Evolutionary conservation across 164 flowering plant genomes (phyloP).

Genomic region (Vitis amurensis): DNA sequence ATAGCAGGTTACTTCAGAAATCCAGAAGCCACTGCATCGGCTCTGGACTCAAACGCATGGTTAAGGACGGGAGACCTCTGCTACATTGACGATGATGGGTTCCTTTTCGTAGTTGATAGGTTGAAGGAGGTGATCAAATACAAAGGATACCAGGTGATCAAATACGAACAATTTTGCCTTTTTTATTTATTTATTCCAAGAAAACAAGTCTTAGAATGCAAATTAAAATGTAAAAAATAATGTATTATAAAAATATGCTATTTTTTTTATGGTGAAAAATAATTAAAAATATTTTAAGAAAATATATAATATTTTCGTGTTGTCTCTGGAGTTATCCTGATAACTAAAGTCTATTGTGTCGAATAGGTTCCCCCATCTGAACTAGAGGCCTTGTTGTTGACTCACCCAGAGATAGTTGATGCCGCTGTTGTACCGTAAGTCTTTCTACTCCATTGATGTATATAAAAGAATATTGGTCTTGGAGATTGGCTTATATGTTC

Average conservation of each 20-base stretch:
- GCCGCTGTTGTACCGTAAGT: conserved; percentile 95
- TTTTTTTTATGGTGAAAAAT: too few species aligned
- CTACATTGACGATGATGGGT: conserved; percentile 85
- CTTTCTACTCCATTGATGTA: neutral
- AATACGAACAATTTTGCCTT: neutral
- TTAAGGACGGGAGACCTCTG: conserved; percentile 87
- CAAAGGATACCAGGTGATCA: conserved; percentile 87
- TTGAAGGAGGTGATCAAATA: conserved; percentile 93
- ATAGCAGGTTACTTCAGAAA: conserved; percentile 76
- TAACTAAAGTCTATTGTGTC: neutral
- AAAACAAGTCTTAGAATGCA: too few species aligned
- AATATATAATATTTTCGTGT: neutral
- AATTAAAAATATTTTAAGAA: too few species aligned
- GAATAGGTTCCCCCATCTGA: conserved; percentile 92
- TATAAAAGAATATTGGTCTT: too few species aligned
- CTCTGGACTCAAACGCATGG: conserved; percentile 80
- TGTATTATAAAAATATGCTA: too few species aligned
- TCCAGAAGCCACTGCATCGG: conserved; percentile 68
- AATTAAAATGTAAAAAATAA: too few species aligned
- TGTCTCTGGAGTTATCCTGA: neutral
- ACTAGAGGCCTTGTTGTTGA: conserved; percentile 67
- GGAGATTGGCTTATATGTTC: too few species aligned
- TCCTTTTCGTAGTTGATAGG: conserved; percentile 83
- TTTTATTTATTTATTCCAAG: neutral
- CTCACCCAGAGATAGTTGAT: conserved; percentile 75